Evolutionary conservation across 2,329 filamentous ascomycete genomes (phyloP).

Genomic region (Colletotrichum sp.): DNA sequence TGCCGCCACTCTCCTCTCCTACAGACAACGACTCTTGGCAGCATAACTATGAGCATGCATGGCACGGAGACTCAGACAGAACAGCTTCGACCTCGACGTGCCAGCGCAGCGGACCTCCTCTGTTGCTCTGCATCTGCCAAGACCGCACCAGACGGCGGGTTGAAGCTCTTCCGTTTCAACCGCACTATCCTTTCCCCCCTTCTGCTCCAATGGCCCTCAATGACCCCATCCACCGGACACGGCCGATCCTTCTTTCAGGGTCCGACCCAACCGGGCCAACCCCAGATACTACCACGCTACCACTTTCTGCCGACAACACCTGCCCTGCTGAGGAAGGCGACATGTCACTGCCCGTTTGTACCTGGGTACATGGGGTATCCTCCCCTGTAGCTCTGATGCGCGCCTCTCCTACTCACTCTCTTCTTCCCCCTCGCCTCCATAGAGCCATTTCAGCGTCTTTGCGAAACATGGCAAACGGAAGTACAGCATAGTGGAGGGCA

Average conservation of each 20-base stretch:
- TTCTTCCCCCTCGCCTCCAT: not conserved
- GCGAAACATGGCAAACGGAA: not conserved
- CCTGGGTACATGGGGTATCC: not conserved
- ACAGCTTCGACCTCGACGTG: not conserved
- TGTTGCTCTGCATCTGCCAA: conserved; percentile 18
- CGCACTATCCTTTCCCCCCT: conserved; percentile 3
- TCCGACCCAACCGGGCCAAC: conserved; percentile 15
- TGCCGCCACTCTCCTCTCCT: not conserved
- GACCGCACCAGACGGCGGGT: conserved; percentile 13
- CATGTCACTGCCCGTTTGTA: not conserved
- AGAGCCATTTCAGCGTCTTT: not conserved
- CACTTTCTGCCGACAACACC: conserved; percentile 2
- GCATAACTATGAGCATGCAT: not conserved
- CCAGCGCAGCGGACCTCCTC: conserved; percentile 13
- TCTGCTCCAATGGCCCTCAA: not conserved
- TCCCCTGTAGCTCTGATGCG: not conserved
- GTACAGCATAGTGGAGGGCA: not conserved
- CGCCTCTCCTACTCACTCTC: not conserved
- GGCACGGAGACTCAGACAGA: not conserved
- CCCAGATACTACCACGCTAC: conserved; percentile 15
- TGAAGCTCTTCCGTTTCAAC: conserved; percentile 22
- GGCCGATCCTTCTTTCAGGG: conserved; percentile 20
- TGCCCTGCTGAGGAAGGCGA: not conserved
- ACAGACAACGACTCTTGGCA: not conserved
- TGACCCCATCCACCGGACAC: conserved; percentile 14